phyloP scores from a whole-genome alignment of 192 early-diverging fungal species.

The Coemansia sp. region DNA sequence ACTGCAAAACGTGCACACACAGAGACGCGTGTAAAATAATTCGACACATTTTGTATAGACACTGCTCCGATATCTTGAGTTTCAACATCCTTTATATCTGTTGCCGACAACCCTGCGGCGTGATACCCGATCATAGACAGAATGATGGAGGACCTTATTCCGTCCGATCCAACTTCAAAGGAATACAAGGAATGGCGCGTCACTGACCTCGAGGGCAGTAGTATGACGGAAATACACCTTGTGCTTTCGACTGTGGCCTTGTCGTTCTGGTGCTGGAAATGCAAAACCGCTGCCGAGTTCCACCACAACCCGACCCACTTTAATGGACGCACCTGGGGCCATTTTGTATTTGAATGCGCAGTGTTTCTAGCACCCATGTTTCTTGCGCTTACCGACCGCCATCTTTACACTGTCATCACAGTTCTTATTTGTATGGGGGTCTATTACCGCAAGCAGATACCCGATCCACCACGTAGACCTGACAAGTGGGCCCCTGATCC shows the following conservation, averaged over 20 bases:
- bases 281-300: constrained; percentile 51
- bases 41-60: neutral
- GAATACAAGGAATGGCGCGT: constrained; percentile 55
- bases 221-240: constrained; percentile 46
- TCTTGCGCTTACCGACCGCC: constrained; percentile 33
- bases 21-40: neutral
- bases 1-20: neutral
- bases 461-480: constrained; percentile 30
- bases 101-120: neutral
- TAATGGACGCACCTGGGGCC: constrained; percentile 19
- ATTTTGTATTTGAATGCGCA: constrained; percentile 30
- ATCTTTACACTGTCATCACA: constrained; percentile 24
- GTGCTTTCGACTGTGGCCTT: constrained; percentile 41
- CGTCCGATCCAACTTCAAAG: constrained; percentile 44
- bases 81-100: neutral
- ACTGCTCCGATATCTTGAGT: neutral
- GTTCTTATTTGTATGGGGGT: constrained; percentile 15
- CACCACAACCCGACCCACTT: constrained; percentile 34
- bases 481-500: constrained; percentile 56
- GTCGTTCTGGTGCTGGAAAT: constrained; percentile 56
- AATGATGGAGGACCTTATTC: constrained; percentile 1
- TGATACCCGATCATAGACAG: neutral
- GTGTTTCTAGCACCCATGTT: constrained; percentile 50
- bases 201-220: constrained; percentile 42
- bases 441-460: constrained; percentile 49